These are phyloP conservation scores for Zasmidium citrigriseum DNA, from an alignment of 2,329 filamentous ascomycete species.

Conservation along the genomic window DNA sequence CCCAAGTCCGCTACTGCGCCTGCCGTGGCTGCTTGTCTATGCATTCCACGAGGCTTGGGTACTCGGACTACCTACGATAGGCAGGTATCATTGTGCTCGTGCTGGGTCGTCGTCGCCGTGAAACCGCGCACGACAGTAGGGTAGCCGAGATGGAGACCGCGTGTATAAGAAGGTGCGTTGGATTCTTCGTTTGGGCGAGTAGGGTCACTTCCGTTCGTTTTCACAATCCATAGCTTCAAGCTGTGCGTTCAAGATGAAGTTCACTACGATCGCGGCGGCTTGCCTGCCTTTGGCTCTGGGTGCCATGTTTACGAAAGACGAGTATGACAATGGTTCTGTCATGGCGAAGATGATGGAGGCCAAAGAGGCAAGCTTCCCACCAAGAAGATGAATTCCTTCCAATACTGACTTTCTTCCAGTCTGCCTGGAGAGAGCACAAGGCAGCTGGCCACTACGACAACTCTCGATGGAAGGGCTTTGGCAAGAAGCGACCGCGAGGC, in stretches of 20 bases:
- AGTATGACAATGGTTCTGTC: slow-evolving; percentile 22
- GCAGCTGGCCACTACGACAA: slow-evolving; percentile 26
- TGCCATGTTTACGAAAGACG: slow-evolving; percentile 18
- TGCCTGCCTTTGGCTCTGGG: slow-evolving; percentile 21
- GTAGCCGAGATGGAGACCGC: background rate
- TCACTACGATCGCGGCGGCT: slow-evolving; percentile 16
- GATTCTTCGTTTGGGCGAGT: background rate
- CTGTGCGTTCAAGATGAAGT: slow-evolving; percentile 18
- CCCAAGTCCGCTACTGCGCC: background rate
- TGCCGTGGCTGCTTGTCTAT: background rate
- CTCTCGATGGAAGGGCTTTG: slow-evolving; percentile 17
- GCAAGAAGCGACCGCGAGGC: slow-evolving; percentile 10
- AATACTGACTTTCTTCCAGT: slow-evolving; percentile 11
- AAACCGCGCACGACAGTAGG: background rate
- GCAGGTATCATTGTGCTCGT: slow-evolving; percentile 17
- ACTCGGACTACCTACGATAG: slow-evolving; percentile 13
- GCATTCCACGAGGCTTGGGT: slow-evolving; percentile 10
- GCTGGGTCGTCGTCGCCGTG: background rate
- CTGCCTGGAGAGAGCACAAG: slow-evolving; percentile 26
- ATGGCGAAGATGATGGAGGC: slow-evolving; percentile 20
- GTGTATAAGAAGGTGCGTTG: slow-evolving; percentile 7
- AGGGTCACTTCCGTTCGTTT: background rate
- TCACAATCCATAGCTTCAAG: background rate
- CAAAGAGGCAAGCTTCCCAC: slow-evolving; percentile 1
- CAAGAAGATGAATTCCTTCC: background rate